A percentile compares a stretch with the other conserved stretches of the same genome.
Conservation (phyloP, 2,329 filamentous ascomycete species). For the Pyricularia pennisetigena region DNA sequence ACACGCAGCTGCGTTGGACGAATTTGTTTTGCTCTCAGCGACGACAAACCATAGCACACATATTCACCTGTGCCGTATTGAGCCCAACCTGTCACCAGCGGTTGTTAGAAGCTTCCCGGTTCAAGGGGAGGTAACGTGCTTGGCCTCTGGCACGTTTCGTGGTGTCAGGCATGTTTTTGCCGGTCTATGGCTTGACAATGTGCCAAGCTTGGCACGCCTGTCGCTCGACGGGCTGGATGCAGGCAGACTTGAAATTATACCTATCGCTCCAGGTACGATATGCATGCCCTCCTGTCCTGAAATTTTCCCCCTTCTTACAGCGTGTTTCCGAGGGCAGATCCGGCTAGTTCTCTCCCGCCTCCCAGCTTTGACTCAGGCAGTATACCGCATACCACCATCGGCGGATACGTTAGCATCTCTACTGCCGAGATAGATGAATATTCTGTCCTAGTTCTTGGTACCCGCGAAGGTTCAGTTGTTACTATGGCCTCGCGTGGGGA, state of each 20-base stretch:
- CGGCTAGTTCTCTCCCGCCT: neutral
- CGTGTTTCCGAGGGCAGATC: neutral
- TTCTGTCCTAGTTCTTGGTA: constrained; percentile 30
- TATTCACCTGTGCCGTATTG: constrained; percentile 27
- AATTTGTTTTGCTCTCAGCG: constrained; percentile 31
- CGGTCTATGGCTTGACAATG: constrained; percentile 22
- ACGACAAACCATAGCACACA: constrained; percentile 24
- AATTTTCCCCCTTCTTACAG: neutral
- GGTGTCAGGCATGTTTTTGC: constrained; percentile 19
- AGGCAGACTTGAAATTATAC: constrained; percentile 8
- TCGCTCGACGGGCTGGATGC: constrained; percentile 6
- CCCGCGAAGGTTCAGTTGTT: constrained; percentile 40
- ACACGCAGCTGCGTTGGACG: constrained; percentile 29
- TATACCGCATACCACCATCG: neutral
- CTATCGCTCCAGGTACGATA: constrained; percentile 15
- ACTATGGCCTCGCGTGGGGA: constrained; percentile 21
- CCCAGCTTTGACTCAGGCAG: neutral
- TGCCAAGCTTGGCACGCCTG: constrained; percentile 23
- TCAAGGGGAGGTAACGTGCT: constrained; percentile 38
- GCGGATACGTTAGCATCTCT: constrained; percentile 25
- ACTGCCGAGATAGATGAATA: constrained; percentile 13
- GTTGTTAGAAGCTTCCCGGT: constrained; percentile 21
- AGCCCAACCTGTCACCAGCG: constrained; percentile 15
- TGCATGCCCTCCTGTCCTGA: neutral
- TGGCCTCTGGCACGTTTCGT: constrained; percentile 23